Evolutionary conservation across 129 eudicot genomes (phyloP).

Genomic region (Arctium lappa): DNA sequence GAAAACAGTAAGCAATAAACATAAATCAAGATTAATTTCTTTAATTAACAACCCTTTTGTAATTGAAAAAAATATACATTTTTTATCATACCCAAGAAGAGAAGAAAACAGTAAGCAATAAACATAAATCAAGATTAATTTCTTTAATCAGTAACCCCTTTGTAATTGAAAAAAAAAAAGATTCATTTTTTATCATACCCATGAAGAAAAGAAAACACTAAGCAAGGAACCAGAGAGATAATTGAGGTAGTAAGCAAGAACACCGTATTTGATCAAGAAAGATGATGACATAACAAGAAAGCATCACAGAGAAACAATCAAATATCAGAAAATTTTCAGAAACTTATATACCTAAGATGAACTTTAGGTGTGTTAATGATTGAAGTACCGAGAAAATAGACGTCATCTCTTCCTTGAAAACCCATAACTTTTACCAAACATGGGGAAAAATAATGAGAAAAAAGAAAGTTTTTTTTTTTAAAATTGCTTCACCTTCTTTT

Average conservation of each 20-base stretch:
- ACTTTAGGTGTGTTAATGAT: slow-evolving; percentile 19
- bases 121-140: neutral
- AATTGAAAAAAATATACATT: too few species aligned
- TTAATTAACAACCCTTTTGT: neutral
- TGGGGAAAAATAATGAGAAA: slow-evolving; percentile 3
- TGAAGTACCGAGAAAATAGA: slow-evolving; percentile 15
- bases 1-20: neutral
- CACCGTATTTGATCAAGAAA: slow-evolving; percentile 12
- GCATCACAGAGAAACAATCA: slow-evolving; percentile 12
- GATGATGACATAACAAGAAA: slow-evolving; percentile 5
- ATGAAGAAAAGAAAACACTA: neutral
- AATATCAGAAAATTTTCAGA: slow-evolving; percentile 4
- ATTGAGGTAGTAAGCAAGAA: neutral
- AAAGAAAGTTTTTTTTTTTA: slow-evolving; percentile 4
- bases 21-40: neutral
- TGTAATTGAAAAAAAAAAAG: too few species aligned
- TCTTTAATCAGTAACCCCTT: neutral
- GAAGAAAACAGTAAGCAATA: neutral
- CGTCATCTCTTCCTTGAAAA: slow-evolving; percentile 22
- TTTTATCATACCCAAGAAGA: neutral
- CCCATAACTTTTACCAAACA: slow-evolving; percentile 23
- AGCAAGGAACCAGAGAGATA: neutral
- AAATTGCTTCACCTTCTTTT: slow-evolving; percentile 22
- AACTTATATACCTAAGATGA: slow-evolving; percentile 7
- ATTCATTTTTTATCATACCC: neutral